Percentiles rank a stretch among this genome's conserved stretches.
Conservation (phyloP, 768 basidiomycete species). For the Pluteus cervinus region DNA sequence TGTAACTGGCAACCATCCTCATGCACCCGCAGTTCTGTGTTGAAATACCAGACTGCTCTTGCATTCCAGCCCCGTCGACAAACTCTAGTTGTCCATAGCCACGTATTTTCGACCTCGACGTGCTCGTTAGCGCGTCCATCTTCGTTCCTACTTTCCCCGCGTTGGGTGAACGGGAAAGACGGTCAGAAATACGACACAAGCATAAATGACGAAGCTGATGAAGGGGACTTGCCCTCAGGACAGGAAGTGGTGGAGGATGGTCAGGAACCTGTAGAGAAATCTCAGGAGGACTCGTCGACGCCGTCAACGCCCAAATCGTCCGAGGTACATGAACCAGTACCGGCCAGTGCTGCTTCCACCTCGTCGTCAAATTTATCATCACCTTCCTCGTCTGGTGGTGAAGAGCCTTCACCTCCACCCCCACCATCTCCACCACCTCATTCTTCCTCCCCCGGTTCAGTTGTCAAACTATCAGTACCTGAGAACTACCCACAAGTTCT, state of each 20-base stretch:
- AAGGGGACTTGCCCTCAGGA: too few relatives aligned
- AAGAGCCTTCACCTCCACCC: too few relatives aligned
- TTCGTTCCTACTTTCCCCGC: conserved; percentile 1
- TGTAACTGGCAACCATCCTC: too few relatives aligned
- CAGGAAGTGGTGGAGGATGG: conserved; percentile 1
- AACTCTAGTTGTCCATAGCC: too few relatives aligned
- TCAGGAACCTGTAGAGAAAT: not conserved
- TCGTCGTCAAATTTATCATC: too few relatives aligned
- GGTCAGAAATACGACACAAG: too few relatives aligned
- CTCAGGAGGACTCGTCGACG: not conserved
- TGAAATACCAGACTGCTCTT: too few relatives aligned
- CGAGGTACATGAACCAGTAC: too few relatives aligned
- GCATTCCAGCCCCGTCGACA: too few relatives aligned
- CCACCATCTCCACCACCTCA: conserved; percentile 10
- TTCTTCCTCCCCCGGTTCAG: conserved; percentile 37
- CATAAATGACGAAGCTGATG: not conserved
- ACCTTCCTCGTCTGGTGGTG: conserved; percentile 13
- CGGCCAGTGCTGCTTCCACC: conserved; percentile 11
- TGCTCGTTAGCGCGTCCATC: conserved; percentile 5
- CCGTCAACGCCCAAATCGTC: conserved; percentile 10
- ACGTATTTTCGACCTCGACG: too few relatives aligned
- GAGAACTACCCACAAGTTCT: conserved; percentile 91
- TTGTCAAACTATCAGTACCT: conserved; percentile 84
- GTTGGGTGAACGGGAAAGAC: conserved; percentile 7
- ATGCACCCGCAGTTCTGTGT: too few relatives aligned